phyloP scores from a whole-genome alignment of 192 early-diverging fungal genomes.

The Entophlyctis helioformis region DNA sequence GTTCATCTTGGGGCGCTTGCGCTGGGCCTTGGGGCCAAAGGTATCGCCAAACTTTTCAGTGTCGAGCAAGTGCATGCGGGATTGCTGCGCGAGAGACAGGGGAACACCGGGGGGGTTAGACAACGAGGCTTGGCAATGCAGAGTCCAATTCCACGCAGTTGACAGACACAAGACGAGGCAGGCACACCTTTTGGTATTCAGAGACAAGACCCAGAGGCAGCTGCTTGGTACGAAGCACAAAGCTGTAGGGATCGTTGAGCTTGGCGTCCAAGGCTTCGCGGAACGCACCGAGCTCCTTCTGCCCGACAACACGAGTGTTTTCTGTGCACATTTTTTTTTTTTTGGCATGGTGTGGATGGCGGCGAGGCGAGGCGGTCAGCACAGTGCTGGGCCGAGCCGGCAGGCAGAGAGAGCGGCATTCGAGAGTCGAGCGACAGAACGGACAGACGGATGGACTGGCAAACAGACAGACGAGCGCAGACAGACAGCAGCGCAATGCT shows the following conservation, averaged over 20 bases:
- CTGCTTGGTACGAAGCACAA: conserved; percentile 87
- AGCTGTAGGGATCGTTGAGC: conserved; percentile 90
- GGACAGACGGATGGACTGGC: too few species aligned
- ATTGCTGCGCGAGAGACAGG: conserved; percentile 16
- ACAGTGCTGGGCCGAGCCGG: too few species aligned
- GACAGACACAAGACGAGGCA: too few species aligned
- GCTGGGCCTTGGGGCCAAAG: conserved; percentile 89
- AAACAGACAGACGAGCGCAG: too few species aligned
- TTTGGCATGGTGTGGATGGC: too few species aligned
- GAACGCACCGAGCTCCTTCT: conserved; percentile 86
- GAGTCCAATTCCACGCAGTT: too few species aligned
- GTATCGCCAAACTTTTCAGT: conserved; percentile 85
- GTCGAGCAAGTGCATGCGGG: conserved; percentile 86
- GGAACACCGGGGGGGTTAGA: too few species aligned
- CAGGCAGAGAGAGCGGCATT: too few species aligned
- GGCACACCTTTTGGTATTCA: conserved; percentile 66
- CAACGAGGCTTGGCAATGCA: too few species aligned
- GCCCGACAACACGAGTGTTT: conserved; percentile 94
- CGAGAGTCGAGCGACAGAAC: too few species aligned
- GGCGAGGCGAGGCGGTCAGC: too few species aligned
- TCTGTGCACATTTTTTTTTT: too few species aligned
- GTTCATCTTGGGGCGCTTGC: conserved; percentile 83
- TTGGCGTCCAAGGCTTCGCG: conserved; percentile 77
- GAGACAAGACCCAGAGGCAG: conserved; percentile 87
- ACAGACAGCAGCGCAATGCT: conserved; percentile 11